A percentile compares a stretch with the other conserved stretches of the same genome.
Evolutionary conservation across 1,139 yeast genomes (phyloP).

Genomic region (Hemisphaericaspora xylofermentans): DNA sequence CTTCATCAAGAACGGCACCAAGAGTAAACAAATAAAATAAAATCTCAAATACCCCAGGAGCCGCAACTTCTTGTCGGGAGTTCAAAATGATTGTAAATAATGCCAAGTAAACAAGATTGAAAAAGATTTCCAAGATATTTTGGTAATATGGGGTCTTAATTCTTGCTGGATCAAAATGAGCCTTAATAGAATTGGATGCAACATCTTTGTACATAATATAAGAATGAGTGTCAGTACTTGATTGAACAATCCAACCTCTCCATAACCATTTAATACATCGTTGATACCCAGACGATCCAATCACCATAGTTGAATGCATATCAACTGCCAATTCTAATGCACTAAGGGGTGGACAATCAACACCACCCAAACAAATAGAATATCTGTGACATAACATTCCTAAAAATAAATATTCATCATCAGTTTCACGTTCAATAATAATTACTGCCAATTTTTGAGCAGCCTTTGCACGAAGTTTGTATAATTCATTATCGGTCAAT

Average conservation of each 20-base stretch:
- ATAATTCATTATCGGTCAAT: conserved; percentile 67
- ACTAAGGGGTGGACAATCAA: conserved; percentile 60
- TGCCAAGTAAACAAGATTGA: conserved; percentile 63
- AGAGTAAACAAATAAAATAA: conserved; percentile 64
- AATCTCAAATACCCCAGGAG: conserved; percentile 46
- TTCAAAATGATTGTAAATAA: conserved; percentile 69
- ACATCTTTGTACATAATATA: conserved; percentile 66
- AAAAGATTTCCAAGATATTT: conserved; percentile 64
- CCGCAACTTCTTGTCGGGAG: conserved; percentile 31
- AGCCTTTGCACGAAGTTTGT: conserved; percentile 57
- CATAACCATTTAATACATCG: conserved; percentile 87
- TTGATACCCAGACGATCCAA: conserved; percentile 80
- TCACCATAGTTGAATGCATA: conserved; percentile 74
- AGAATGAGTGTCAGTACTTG: conserved; percentile 64
- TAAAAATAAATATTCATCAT: conserved; percentile 67
- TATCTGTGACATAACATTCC: conserved; percentile 79
- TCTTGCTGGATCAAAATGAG: conserved; percentile 83
- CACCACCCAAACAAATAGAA: conserved; percentile 61
- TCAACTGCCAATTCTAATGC: conserved; percentile 86
- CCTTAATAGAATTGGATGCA: conserved; percentile 50
- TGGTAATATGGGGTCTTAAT: conserved; percentile 84
- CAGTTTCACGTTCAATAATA: conserved; percentile 58
- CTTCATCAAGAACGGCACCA: conserved; percentile 67
- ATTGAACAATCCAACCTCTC: conserved; percentile 90
- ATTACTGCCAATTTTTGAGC: conserved; percentile 73